Percentiles rank a stretch among this genome's conserved stretches.
phyloP scores from a whole-genome alignment of 192 early-diverging fungal genomes.

The Chytriomyces confervae region DNA sequence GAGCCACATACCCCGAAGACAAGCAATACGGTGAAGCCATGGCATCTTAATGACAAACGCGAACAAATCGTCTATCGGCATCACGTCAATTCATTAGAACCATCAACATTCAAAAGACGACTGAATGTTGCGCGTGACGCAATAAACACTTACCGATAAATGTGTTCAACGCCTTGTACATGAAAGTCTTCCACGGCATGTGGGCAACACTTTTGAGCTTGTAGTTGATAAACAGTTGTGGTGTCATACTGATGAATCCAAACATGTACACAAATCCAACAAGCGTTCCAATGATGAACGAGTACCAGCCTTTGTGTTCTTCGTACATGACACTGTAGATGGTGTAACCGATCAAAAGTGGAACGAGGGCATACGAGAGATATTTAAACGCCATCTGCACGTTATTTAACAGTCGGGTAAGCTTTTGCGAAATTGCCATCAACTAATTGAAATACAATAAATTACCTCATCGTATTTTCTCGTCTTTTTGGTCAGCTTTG shows the following conservation, averaged over 20 bases:
- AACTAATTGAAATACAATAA: not conserved
- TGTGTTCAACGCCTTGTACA: slow-evolving; percentile 82
- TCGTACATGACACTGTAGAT: slow-evolving; percentile 83
- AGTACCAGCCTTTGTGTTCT: slow-evolving; percentile 92
- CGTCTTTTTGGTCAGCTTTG: slow-evolving; percentile 53
- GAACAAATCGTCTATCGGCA: slow-evolving; percentile 86
- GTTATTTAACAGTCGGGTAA: not conserved
- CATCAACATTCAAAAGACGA: not conserved
- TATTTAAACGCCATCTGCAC: slow-evolving; percentile 80
- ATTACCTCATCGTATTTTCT: slow-evolving; percentile 59
- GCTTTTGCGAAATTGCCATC: not conserved
- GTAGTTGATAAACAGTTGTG: slow-evolving; percentile 93
- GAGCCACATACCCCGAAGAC: slow-evolving; percentile 58
- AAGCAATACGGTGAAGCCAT: slow-evolving; percentile 82
- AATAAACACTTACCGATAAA: slow-evolving; percentile 52
- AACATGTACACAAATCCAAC: slow-evolving; percentile 88
- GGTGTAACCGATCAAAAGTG: slow-evolving; percentile 78
- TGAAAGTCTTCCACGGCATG: slow-evolving; percentile 93
- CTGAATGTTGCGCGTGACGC: not conserved
- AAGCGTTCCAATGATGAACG: slow-evolving; percentile 79
- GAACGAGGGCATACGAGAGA: slow-evolving; percentile 76
- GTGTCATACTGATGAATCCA: slow-evolving; percentile 77
- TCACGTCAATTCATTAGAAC: slow-evolving; percentile 47
- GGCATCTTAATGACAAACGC: slow-evolving; percentile 96
- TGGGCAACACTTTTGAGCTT: slow-evolving; percentile 82